These are phyloP conservation scores for Lachancea dasiensis DNA, from an alignment of 805 yeast species.

Conservation along the genomic window DNA sequence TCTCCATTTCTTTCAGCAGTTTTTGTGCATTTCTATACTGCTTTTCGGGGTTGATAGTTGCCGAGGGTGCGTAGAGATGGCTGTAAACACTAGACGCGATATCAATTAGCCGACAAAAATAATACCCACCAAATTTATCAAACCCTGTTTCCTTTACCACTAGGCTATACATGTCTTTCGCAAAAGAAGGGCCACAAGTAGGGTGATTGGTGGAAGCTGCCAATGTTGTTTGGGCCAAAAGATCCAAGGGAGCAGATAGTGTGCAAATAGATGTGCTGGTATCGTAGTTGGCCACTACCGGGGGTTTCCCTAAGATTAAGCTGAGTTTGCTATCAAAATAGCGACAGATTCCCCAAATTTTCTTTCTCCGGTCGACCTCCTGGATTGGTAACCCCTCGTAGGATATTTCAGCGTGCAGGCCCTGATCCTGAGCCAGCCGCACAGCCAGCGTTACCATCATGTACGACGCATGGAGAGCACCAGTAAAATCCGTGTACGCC, in stretches of 20 bases:
- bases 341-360: constrained; percentile 15
- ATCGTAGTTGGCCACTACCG: constrained; percentile 14
- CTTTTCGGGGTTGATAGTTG: neutral
- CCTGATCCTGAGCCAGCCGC: constrained; percentile 16
- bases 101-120: neutral
- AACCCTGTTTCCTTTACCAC: constrained; percentile 6
- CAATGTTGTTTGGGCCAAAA: constrained; percentile 1
- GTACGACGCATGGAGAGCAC: constrained; percentile 9
- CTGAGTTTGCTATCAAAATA: constrained; percentile 11
- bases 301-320: constrained; percentile 10
- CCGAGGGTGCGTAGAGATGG: constrained; percentile 6
- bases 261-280: no score
- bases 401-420: constrained; percentile 14
- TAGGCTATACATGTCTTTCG: constrained; percentile 2
- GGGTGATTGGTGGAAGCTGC: constrained; percentile 2
- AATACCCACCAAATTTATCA: constrained; percentile 2
- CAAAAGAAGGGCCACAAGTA: constrained; percentile 1
- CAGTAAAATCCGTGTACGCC: constrained; percentile 8
- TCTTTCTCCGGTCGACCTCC: constrained; percentile 7
- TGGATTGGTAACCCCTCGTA: constrained; percentile 7
- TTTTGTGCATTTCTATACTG: constrained; percentile 3
- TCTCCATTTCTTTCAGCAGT: constrained; percentile 5
- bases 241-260: no score
- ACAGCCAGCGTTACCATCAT: constrained; percentile 14
- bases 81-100: constrained; percentile 5